These are phyloP conservation scores for Ramularia collo-cygni DNA, from an alignment of 2,329 filamentous ascomycete species.

Conservation along the genomic window DNA sequence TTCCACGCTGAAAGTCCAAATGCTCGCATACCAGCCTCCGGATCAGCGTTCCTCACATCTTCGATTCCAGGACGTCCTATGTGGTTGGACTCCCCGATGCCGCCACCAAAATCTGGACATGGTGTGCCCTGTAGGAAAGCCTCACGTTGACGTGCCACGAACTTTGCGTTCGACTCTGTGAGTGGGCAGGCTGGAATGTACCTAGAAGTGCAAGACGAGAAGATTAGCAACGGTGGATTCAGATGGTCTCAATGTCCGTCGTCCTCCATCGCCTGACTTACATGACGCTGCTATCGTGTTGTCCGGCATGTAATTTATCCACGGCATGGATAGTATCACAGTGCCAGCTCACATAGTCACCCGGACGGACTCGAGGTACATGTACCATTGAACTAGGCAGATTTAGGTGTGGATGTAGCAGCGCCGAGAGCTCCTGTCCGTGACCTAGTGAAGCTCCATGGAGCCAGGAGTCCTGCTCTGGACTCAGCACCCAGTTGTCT, in stretches of 20 bases:
- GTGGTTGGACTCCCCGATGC: slow-evolving; percentile 55
- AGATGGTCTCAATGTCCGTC: too few species aligned
- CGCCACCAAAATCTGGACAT: slow-evolving; percentile 47
- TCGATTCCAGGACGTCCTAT: slow-evolving; percentile 35
- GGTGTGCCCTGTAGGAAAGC: slow-evolving; percentile 57
- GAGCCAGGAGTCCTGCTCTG: slow-evolving; percentile 50
- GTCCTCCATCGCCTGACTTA: background rate
- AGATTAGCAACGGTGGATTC: too few species aligned
- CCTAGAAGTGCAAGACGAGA: too few species aligned
- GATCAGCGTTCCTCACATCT: slow-evolving; percentile 32
- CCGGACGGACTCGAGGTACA: slow-evolving; percentile 60
- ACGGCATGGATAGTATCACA: slow-evolving; percentile 71
- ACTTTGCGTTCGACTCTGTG: slow-evolving; percentile 66
- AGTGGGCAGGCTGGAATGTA: slow-evolving; percentile 85
- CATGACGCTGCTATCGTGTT: slow-evolving; percentile 69
- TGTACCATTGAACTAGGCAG: slow-evolving; percentile 65
- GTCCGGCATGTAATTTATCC: slow-evolving; percentile 67
- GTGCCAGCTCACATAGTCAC: slow-evolving; percentile 74
- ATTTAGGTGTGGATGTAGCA: slow-evolving; percentile 63
- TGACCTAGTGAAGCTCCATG: slow-evolving; percentile 64
- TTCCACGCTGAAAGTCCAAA: slow-evolving; percentile 50
- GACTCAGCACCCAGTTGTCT: slow-evolving; percentile 56
- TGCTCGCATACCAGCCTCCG: slow-evolving; percentile 45
- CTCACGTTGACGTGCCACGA: slow-evolving; percentile 63
- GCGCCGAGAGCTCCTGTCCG: slow-evolving; percentile 59